Base-by-base conservation (phyloP, 2,329 filamentous ascomycete genomes). In the Chaetomium strumarium region DNA sequence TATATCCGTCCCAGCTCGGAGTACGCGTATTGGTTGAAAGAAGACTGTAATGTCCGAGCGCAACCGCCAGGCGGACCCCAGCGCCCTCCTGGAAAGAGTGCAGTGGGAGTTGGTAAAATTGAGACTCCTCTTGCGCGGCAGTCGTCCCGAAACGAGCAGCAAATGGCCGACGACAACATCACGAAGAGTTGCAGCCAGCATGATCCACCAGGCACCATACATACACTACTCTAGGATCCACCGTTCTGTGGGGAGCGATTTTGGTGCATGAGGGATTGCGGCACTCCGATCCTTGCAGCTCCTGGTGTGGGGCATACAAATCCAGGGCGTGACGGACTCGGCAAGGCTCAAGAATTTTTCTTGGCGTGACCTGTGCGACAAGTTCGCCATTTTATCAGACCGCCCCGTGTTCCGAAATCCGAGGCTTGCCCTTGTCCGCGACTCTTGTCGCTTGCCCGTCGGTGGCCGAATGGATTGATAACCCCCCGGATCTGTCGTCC, bases 41-140 rank as follows among this genome's bases (percentile, higher is more conserved):
- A 30, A 31, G 38, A 34, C 36, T n/a, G 46, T 17, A 53, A 56
- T 53, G 43, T 56, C 54, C 54, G 54, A 56, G 29, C 24, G 40
- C 45, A 50, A 38, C 50, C 50, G 39, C 43, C 44, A 53, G 43
- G 50, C 50, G 54, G 53, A 37, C 45, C 47, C 40, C 10, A 37
- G 37, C 20, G n/a, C 13, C 11, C 52, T 45, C 43, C 48, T 51
- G 48, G 34, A 37, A 30, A 19, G 30, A 42, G 12, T 40, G 5
- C 38, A 31, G 31, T 36, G 48, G 49, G 49, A 49, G 49, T 40
- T 49, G 33, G 37, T 50, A 45, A 51, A 52, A 48, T 46, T 45
- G 45, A 41, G 29, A 31, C 46, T 50, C 33, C 41, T 46, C 46
- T n/a, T 48, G 44, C 39, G 44, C 39, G 45, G 41, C 31, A 51